These are phyloP conservation scores for Botrytis deweyae DNA, from an alignment of 2,329 filamentous ascomycete genomes.

Conservation along the genomic window DNA sequence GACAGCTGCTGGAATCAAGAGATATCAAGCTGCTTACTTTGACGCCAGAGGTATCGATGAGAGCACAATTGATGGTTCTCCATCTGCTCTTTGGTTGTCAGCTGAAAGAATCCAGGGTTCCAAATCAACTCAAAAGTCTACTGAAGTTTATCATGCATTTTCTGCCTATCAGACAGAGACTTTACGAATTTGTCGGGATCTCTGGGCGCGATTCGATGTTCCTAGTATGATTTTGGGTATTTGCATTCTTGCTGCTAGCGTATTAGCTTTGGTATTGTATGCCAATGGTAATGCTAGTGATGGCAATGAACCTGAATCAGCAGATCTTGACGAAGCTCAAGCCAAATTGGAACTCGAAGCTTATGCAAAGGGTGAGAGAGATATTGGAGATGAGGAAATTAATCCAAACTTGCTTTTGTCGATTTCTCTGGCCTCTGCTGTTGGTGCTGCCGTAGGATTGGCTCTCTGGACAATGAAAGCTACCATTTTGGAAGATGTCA, in stretches of 20 bases:
- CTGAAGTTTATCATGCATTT: conserved; percentile 57
- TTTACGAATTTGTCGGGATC: conserved; percentile 71
- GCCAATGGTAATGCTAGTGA: conserved; percentile 59
- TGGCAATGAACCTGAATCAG: conserved; percentile 53
- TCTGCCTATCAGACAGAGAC: conserved; percentile 75
- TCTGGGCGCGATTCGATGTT: conserved; percentile 93
- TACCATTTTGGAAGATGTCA: conserved; percentile 7
- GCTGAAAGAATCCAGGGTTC: conserved; percentile 42
- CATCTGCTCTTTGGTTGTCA: conserved; percentile 57
- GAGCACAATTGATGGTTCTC: conserved; percentile 52
- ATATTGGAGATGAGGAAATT: conserved; percentile 31
- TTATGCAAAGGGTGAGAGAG: conserved; percentile 30
- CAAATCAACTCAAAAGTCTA: conserved; percentile 42
- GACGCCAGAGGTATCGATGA: conserved; percentile 67
- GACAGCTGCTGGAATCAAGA: conserved; percentile 79
- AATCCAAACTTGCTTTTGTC: conserved; percentile 31
- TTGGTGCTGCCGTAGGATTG: conserved; percentile 32
- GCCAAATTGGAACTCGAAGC: conserved; percentile 53
- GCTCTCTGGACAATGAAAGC: conserved; percentile 27
- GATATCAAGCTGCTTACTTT: conserved; percentile 85
- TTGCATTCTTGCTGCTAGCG: conserved; percentile 63
- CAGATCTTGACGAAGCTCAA: conserved; percentile 61
- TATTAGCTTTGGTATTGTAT: conserved; percentile 72
- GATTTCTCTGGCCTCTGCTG: conserved; percentile 31
- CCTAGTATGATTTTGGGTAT: conserved; percentile 82